phyloP scores from a whole-genome alignment of 2,329 filamentous ascomycete genomes.

The Cyphellophora attinorum region DNA sequence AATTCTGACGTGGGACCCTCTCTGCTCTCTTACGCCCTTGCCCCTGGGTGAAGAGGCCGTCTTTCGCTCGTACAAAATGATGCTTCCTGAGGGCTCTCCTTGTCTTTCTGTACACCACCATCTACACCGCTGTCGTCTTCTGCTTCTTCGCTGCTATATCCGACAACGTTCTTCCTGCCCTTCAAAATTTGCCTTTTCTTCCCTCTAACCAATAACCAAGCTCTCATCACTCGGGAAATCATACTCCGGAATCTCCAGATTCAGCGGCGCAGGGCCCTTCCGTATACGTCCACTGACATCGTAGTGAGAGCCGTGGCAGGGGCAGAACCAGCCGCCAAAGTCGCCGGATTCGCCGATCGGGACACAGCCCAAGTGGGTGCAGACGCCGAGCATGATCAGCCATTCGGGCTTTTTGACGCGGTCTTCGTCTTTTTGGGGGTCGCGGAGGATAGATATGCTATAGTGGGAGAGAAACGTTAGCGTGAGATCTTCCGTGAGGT shows the following conservation, averaged over 20 bases:
- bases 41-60: no score
- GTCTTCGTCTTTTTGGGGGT: conserved; percentile 82
- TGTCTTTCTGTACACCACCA: neutral
- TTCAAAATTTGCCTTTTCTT: conserved; percentile 6
- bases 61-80: no score
- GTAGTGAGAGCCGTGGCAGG: conserved; percentile 99
- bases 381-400: conserved; percentile 98
- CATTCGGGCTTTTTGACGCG: conserved; percentile 98
- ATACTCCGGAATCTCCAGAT: conserved; percentile 89
- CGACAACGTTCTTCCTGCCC: conserved; percentile 6
- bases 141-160: no score
- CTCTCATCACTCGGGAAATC: conserved; percentile 84
- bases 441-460: conserved; percentile 64
- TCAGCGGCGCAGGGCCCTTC: conserved; percentile 93
- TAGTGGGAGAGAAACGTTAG: conserved; percentile 1
- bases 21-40: no score
- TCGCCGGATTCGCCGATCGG: conserved; percentile 98
- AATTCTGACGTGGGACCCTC: no score
- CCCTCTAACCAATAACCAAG: conserved; percentile 80
- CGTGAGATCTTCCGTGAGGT: conserved; percentile 1
- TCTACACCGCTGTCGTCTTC: neutral
- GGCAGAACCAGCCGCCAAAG: conserved; percentile 99
- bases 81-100: no score
- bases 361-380: conserved; percentile 98
- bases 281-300: conserved; percentile 98